Conservation (phyloP, 2,329 filamentous ascomycete genomes). For the Pseudopyricularia javanii region DNA sequence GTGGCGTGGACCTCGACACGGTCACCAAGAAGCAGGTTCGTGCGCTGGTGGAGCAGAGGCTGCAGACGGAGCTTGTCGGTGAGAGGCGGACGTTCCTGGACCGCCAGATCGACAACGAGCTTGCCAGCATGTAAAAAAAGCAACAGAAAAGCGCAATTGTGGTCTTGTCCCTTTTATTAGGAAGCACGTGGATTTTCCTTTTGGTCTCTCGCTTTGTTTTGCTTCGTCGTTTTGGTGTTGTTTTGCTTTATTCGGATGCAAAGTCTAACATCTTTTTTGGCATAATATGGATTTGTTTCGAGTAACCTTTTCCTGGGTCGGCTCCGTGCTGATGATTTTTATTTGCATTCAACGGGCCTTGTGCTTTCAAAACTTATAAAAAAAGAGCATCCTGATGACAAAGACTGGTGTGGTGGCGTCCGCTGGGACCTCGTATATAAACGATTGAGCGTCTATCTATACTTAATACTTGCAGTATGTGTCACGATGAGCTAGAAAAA, state of each 20-base stretch:
- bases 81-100: conserved; percentile 86
- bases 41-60: conserved; percentile 80
- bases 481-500: background rate
- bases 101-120: conserved; percentile 80
- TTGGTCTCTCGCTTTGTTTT: too few relatives aligned
- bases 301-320: too few relatives aligned
- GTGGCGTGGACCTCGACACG: conserved; percentile 87
- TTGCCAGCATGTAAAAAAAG: conserved; percentile 76
- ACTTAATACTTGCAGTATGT: background rate
- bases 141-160: too few relatives aligned
- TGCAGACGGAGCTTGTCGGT: conserved; percentile 79
- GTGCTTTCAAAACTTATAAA: too few relatives aligned
- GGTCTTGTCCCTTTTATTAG: too few relatives aligned
- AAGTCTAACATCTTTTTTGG: too few relatives aligned
- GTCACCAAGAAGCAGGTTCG: conserved; percentile 97
- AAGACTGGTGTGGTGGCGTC: background rate
- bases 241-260: too few relatives aligned
- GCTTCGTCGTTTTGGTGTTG: too few relatives aligned
- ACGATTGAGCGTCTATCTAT: background rate
- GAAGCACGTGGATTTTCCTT: too few relatives aligned
- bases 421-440: background rate
- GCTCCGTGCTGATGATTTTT: too few relatives aligned
- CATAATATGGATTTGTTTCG: too few relatives aligned
- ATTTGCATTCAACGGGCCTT: too few relatives aligned
- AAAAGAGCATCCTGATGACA: background rate